Evolutionary conservation across 306 rosid genomes (phyloP).

Genomic region (Pueraria montana): DNA sequence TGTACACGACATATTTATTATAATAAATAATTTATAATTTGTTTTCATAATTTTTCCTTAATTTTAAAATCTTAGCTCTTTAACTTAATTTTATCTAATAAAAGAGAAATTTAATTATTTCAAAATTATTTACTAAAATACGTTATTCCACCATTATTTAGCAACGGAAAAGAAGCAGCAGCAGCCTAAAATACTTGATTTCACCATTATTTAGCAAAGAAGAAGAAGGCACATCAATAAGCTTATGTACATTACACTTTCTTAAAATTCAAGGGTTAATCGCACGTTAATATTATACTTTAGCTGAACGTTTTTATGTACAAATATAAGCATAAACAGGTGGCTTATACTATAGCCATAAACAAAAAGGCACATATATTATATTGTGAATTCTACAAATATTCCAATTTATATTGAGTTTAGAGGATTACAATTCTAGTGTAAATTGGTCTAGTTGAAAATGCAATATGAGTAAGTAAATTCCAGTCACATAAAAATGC

Average conservation of each 20-base stretch:
- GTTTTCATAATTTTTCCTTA: background rate
- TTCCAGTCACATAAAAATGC: slow-evolving; percentile 40
- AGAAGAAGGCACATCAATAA: too few relatives aligned
- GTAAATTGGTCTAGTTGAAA: slow-evolving; percentile 25
- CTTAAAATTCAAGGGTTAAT: too few relatives aligned
- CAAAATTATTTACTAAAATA: too few relatives aligned
- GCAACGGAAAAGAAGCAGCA: too few relatives aligned
- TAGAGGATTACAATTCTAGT: slow-evolving; percentile 2
- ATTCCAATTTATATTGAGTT: background rate
- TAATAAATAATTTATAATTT: background rate
- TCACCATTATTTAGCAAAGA: too few relatives aligned
- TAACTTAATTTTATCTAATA: too few relatives aligned
- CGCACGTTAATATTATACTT: background rate
- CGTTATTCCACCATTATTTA: too few relatives aligned
- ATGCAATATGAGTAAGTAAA: slow-evolving; percentile 17
- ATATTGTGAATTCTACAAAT: background rate
- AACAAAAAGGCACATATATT: background rate
- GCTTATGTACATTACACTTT: too few relatives aligned
- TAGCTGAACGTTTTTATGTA: background rate
- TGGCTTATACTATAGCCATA: background rate
- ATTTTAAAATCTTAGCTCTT: background rate
- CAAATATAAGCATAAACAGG: background rate
- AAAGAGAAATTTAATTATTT: too few relatives aligned
- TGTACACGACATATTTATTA: too few relatives aligned
- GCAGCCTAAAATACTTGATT: too few relatives aligned